These are phyloP conservation scores for Tetrastigma voinierianum DNA, from an alignment of 164 flowering plant species.

Conservation along the genomic window DNA sequence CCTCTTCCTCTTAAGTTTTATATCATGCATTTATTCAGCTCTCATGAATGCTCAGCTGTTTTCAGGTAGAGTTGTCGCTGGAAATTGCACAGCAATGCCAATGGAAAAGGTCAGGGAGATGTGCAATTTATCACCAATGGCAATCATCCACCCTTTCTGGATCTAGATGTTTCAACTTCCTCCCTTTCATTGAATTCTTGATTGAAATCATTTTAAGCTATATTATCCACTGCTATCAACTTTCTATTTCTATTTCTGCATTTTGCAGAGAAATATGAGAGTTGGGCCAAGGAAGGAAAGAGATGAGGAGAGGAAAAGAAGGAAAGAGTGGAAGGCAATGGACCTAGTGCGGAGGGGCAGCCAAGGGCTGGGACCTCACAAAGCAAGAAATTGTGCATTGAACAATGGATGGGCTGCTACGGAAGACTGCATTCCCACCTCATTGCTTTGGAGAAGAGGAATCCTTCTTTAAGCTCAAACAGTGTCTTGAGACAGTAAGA, in stretches of 20 bases:
- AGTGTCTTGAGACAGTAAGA: constrained; percentile 64
- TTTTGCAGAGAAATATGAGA: constrained; percentile 81
- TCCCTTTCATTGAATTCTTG: too few relatives aligned
- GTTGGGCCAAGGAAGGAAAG: constrained; percentile 96
- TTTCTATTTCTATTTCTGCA: not conserved
- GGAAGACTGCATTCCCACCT: constrained; percentile 88
- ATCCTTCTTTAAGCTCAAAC: constrained; percentile 68
- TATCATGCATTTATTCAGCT: not conserved
- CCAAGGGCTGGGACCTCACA: constrained; percentile 72
- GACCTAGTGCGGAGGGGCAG: constrained; percentile 88
- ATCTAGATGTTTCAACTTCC: too few relatives aligned
- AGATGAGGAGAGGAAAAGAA: constrained; percentile 70
- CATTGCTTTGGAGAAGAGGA: constrained; percentile 90
- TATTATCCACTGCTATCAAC: too few relatives aligned
- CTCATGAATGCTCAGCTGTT: not conserved
- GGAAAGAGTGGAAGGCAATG: constrained; percentile 74
- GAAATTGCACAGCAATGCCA: constrained; percentile 77
- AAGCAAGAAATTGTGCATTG: too few relatives aligned
- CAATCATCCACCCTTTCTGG: constrained; percentile 23
- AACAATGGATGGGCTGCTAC: constrained; percentile 98
- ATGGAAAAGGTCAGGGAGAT: constrained; percentile 71
- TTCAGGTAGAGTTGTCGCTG: constrained; percentile 86
- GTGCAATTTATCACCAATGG: constrained; percentile 81
- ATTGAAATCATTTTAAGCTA: too few relatives aligned
- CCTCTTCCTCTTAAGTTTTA: not conserved